Base-by-base conservation (phyloP, 2,329 filamentous ascomycete genomes). In the Graphilbum sp. region DNA sequence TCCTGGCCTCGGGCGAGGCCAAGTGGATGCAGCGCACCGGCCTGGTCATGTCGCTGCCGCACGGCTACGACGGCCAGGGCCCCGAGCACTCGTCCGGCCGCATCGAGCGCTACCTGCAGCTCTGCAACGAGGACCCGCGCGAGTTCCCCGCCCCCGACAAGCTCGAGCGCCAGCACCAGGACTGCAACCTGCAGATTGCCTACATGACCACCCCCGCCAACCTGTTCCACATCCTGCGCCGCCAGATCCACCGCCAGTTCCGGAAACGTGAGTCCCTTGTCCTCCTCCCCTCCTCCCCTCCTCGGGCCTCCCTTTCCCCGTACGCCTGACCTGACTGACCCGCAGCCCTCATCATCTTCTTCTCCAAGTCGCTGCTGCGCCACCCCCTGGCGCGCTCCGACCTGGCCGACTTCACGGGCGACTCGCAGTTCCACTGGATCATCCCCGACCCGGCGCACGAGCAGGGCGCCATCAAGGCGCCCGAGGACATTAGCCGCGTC, bases 1-100 rank as follows among this genome's bases (percentile, higher is more conserved):
- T 98, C 64, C 79, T 98, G 51, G 88, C 90, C 36, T 95, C 90
- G 45, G 90, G 90, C 55, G 90, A 98, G 64, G 79, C 83, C 47
- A 98, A 98, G 67, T 98, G 90, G 90, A 80, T 96, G 63, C 90
- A 98, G 67, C 80, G 90, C 61, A 94, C 87, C 39, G 90, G 90
- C 53, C 75, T 98, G 36, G 85, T 98, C 50, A 81, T 96, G 72
- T 95, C 86, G 45, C 72, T 98, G 41, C 90, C 90, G 39, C 90
- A 98, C 63, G 90, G 90, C 51, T 98, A 96, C 58, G 90, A 98
- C 57, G 90, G 90, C 38, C 90, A 98, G 64, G 90, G 90, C 47
- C 90, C 90, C 24, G 90, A 98, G 65, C 90, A 98, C 67, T 96
- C 88, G 45, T 98, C 90, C 43, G 90, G 85, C 42, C 83, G 90